A percentile compares a stretch with the other conserved stretches of the same genome.
Evolutionary conservation across 768 basidiomycete species (phyloP).

Genomic region (Naganishia vishniacii): DNA sequence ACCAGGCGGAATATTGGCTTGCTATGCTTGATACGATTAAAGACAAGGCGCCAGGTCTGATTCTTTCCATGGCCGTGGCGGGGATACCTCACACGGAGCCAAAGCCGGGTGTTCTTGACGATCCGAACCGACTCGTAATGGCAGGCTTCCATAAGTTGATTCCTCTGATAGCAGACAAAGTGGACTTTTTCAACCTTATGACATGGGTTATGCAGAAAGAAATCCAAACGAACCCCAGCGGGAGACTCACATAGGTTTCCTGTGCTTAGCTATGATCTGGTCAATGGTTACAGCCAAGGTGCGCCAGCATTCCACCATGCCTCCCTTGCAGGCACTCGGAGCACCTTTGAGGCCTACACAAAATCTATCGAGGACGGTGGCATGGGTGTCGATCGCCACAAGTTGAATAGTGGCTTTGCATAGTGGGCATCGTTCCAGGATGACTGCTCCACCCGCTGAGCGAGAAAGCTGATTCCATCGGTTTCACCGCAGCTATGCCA

Average conservation of each 20-base stretch:
- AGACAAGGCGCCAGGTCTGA: not conserved
- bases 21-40: not conserved
- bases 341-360: too few relatives aligned
- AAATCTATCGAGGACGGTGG: too few relatives aligned
- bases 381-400: not conserved
- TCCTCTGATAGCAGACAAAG: not conserved
- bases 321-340: not conserved
- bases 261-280: not conserved
- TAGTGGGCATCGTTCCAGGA: not conserved
- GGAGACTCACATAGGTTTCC: too few relatives aligned
- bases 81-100: not conserved
- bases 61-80: not conserved
- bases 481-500: not conserved
- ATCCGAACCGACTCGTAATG: too few relatives aligned
- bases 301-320: not conserved
- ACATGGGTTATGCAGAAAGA: not conserved
- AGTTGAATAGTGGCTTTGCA: not conserved
- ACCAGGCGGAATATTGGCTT: not conserved
- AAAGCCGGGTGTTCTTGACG: too few relatives aligned
- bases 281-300: not conserved
- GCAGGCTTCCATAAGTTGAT: not conserved
- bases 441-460: not conserved
- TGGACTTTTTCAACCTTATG: not conserved
- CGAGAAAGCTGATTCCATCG: too few relatives aligned
- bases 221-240: too few relatives aligned